phyloP scores from a whole-genome alignment of 257 asterid species.

The Paulownia fortunei region DNA sequence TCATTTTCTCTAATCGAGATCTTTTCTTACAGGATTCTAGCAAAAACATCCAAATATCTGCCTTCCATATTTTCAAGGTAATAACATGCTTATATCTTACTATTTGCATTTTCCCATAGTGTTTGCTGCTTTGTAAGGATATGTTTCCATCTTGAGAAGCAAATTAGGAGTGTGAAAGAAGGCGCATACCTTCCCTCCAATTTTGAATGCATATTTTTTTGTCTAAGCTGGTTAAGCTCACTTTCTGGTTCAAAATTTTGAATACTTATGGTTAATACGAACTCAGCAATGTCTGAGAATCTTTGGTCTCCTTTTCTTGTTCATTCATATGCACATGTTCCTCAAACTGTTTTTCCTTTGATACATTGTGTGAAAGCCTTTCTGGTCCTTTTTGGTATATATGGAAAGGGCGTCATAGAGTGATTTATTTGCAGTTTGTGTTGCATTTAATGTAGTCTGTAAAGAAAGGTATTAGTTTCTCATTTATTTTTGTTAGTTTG shows the following conservation, averaged over 20 bases:
- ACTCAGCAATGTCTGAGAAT: not conserved
- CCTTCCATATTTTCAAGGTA: conserved; percentile 98
- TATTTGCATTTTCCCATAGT: conserved; percentile 13
- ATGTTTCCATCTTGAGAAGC: conserved; percentile 25
- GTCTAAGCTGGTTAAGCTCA: not conserved
- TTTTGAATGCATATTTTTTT: not conserved
- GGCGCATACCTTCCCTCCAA: conserved; percentile 16
- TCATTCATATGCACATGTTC: not conserved
- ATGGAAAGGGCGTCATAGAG: not conserved
- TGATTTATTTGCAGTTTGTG: not conserved
- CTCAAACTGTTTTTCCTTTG: not conserved
- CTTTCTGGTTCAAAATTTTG: not conserved
- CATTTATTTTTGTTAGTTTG: not conserved
- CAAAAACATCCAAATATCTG: conserved; percentile 92
- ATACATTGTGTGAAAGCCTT: too few relatives aligned
- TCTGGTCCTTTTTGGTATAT: not conserved
- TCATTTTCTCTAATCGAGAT: conserved; percentile 26
- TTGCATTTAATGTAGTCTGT: not conserved
- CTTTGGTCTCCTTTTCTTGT: not conserved
- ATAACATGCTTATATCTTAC: conserved; percentile 26
- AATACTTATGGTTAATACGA: not conserved
- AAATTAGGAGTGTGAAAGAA: conserved; percentile 7
- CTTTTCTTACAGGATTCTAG: conserved; percentile 79
- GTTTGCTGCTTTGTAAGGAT: not conserved
- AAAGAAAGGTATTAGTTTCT: not conserved